A percentile compares a stretch with the other conserved stretches of the same genome.
Conservation (phyloP, 139 green algal species). For the Tetraselmis striata region DNA sequence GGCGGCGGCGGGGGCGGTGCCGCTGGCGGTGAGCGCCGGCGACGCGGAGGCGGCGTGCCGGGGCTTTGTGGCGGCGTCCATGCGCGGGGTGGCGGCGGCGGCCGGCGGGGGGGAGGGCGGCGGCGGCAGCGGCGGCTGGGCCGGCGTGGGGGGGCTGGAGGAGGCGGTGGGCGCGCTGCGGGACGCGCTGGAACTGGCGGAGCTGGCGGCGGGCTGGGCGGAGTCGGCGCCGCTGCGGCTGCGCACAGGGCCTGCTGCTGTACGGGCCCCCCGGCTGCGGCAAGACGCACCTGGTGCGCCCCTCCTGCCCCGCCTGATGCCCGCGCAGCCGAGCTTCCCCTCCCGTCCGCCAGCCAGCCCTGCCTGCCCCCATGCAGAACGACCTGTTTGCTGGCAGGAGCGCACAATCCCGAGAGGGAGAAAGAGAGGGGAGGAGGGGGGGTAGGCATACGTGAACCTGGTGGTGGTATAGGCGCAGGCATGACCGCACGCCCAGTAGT, state of each 20-base stretch:
- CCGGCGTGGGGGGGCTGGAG: conserved; percentile 77
- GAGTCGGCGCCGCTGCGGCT: conserved; percentile 73
- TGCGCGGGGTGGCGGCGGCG: conserved; percentile 3
- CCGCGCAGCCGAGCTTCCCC: too few species aligned
- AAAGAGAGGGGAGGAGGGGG: too few species aligned
- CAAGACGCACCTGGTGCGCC: conserved; percentile 89
- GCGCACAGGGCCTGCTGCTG: conserved; percentile 84
- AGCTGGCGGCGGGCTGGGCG: conserved; percentile 33
- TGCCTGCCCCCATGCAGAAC: too few species aligned
- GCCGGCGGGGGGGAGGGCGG: background rate
- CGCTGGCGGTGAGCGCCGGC: background rate
- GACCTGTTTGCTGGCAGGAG: too few species aligned
- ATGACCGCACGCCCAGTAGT: too few species aligned
- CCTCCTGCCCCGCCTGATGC: conserved; percentile 5
- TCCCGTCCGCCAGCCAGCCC: too few species aligned
- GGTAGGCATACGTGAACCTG: too few species aligned
- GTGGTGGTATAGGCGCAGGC: too few species aligned
- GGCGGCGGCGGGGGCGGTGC: background rate
- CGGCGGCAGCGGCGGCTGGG: conserved; percentile 42
- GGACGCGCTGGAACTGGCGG: conserved; percentile 70
- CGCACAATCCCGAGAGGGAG: too few species aligned
- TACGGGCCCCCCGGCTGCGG: conserved; percentile 95
- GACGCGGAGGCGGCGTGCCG: background rate
- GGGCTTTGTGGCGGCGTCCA: background rate
- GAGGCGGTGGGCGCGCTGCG: conserved; percentile 65